Evolutionary conservation across 352 stramenopile species (phyloP), one percentile per base, ranked within the genome.

Genomic region (Phytophthora rubi): DNA sequence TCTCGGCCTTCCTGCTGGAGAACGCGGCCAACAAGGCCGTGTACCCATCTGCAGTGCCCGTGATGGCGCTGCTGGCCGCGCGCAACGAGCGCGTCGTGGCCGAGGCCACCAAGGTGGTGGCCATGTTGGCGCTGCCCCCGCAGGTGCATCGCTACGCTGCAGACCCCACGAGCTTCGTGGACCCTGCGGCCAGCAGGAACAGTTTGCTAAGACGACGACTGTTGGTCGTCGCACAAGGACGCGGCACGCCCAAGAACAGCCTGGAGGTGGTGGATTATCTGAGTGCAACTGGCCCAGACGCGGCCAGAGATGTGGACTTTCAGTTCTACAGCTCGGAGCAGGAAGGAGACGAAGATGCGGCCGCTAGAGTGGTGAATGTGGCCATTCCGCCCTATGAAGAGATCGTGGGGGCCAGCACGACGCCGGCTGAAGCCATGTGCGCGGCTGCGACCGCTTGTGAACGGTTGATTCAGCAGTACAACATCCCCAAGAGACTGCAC

Each of bases 11-110:
- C 44, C 60, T 96, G 48, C 79, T 95, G 39, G 86, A 94, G 37
- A 96, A 96, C 59, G 76, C 89, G 2, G 76, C 79, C 6, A 92
- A 93, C 69, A 96, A 96, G 66, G 82, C 89, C 28, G 59, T 85
- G 26, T 96, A 89, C 64, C 76, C 79, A 61, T 91, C 85, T 4
- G 58, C 80, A 13, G 83, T 93, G 63, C 69, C 57, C 23, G 70
- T 88, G 8, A 64, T 77, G 32, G 73, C 74, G 53, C 79, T 91
- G 8, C 53, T 96, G 18, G 83, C 72, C 21, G 88, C 89, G 18
- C 76, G 82, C 32, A 91, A 90, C 53, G 88, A 96, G 35, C 80
- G 78, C 6, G 57, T 96, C 16, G 81, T 82, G 33, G 77, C 82
- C 54, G 86, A 94, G 65, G 86, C 89, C 4, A 91, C 83, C 0